These are phyloP conservation scores for Geotrichum armillariae DNA, from an alignment of 1,139 yeast species.

Conservation along the genomic window DNA sequence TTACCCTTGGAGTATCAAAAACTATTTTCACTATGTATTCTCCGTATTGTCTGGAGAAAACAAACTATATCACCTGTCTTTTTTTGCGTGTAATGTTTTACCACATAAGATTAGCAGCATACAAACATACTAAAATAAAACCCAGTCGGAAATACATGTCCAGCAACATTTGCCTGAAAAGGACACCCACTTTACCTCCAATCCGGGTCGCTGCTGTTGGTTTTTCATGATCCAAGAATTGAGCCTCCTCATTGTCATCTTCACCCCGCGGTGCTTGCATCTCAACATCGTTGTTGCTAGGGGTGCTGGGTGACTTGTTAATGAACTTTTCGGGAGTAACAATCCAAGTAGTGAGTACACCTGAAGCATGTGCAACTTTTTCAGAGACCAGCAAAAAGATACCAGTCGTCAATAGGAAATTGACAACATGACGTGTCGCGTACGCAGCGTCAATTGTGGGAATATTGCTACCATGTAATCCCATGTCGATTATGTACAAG, in stretches of 20 bases:
- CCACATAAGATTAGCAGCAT: constrained; percentile 17
- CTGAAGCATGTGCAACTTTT: constrained; percentile 20
- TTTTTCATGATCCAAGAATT: not conserved
- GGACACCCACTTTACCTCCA: constrained; percentile 14
- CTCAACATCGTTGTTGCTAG: constrained; percentile 1
- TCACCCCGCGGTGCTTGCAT: not conserved
- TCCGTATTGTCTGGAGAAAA: no score
- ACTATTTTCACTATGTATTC: no score
- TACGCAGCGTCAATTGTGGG: constrained; percentile 4
- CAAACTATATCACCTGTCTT: no score
- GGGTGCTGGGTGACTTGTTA: not conserved
- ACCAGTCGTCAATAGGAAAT: constrained; percentile 18
- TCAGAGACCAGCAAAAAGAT: constrained; percentile 21
- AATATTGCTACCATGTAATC: constrained; percentile 1
- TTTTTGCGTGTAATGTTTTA: no score
- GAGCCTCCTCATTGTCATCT: constrained; percentile 1
- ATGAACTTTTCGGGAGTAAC: constrained; percentile 20
- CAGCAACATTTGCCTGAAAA: constrained; percentile 2
- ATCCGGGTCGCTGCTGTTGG: constrained; percentile 8
- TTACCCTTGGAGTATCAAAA: no score
- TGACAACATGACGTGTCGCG: constrained; percentile 4
- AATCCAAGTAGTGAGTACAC: constrained; percentile 19
- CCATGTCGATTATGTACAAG: constrained; percentile 23
- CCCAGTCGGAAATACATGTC: constrained; percentile 12
- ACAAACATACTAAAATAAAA: constrained; percentile 10